Evolutionary conservation across 108 stramenopile species (phyloP).

Genomic region (Cyclotella distinguenda): DNA sequence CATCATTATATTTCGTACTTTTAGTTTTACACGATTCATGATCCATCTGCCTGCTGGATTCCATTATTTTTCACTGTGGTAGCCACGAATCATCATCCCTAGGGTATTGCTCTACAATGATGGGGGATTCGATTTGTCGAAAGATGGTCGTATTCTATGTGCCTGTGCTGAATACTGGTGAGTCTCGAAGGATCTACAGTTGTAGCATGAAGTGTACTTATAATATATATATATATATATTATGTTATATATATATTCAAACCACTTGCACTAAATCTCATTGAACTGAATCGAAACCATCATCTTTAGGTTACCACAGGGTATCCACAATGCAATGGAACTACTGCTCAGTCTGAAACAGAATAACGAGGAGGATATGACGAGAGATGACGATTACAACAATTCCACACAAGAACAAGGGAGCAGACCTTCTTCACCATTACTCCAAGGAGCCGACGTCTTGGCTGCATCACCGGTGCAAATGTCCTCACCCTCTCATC

Average conservation of each 20-base stretch:
- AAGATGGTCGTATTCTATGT: slow-evolving; percentile 85
- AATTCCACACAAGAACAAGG: not conserved
- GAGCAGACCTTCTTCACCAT: slow-evolving; percentile 7
- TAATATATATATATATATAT: too few species aligned
- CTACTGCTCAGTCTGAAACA: slow-evolving; percentile 48
- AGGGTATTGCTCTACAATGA: slow-evolving; percentile 94
- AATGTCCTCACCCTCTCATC: slow-evolving; percentile 20
- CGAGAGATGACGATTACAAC: not conserved
- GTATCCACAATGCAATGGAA: slow-evolving; percentile 76
- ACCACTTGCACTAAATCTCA: too few species aligned
- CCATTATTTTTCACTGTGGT: slow-evolving; percentile 6
- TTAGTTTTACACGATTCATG: not conserved
- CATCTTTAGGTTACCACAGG: slow-evolving; percentile 59
- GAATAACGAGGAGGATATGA: slow-evolving; percentile 28
- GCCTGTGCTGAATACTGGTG: slow-evolving; percentile 87
- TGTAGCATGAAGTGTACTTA: too few species aligned
- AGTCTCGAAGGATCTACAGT: not conserved
- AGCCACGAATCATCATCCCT: slow-evolving; percentile 75
- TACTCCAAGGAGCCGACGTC: not conserved
- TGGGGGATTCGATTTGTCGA: slow-evolving; percentile 93
- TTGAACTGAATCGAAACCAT: too few species aligned
- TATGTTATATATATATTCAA: too few species aligned
- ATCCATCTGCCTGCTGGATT: too few species aligned
- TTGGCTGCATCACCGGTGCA: slow-evolving; percentile 16
- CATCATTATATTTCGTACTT: not conserved